phyloP scores from a whole-genome alignment of 225 moss, liverwort and hornwort species.

The Pseudoscleropodium purum region DNA sequence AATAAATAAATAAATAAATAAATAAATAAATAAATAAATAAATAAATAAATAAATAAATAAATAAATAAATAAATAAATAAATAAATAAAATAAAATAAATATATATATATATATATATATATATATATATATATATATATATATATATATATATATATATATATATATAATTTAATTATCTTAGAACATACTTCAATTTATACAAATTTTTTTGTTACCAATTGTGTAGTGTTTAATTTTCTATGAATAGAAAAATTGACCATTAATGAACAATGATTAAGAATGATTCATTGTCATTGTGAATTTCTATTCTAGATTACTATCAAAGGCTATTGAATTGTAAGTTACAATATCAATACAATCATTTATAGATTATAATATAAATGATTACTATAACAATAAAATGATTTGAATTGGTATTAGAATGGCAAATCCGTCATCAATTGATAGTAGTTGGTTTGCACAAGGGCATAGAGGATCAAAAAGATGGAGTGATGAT shows the following conservation, averaged over 20 bases:
- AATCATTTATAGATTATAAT: neutral
- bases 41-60: too few relatives aligned
- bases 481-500: slow-evolving; percentile 10
- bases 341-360: neutral
- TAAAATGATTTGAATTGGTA: neutral
- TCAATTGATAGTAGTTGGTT: slow-evolving; percentile 24
- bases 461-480: slow-evolving; percentile 15
- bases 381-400: neutral
- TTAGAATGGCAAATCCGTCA: slow-evolving; percentile 6
- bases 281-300: neutral
- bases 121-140: too few relatives aligned
- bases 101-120: too few relatives aligned
- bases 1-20: too few relatives aligned
- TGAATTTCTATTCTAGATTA: neutral
- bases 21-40: too few relatives aligned
- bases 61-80: too few relatives aligned
- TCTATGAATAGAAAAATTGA: neutral
- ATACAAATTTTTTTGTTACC: neutral
- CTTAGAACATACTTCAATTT: neutral
- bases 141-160: too few relatives aligned
- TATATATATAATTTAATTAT: neutral
- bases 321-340: neutral
- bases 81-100: too few relatives aligned
- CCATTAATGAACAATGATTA: neutral
- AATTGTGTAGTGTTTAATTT: neutral